phyloP scores from a whole-genome alignment of 208 protist species.

The Wallacemonas sp. region DNA sequence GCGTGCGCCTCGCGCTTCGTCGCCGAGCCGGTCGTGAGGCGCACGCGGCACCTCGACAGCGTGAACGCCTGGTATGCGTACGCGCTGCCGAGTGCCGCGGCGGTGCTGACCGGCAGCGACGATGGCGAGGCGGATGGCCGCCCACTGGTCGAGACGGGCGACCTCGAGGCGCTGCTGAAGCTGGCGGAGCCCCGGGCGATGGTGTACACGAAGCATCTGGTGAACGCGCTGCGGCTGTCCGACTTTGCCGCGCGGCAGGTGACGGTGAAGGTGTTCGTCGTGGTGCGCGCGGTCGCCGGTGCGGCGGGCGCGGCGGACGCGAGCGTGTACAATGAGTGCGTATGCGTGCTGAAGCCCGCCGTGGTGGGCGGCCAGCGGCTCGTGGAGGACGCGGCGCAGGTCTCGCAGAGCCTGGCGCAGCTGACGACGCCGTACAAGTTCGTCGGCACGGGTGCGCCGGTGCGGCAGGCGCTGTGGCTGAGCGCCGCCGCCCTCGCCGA shows the following conservation, averaged over 20 bases:
- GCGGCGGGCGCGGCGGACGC: slow-evolving; percentile 23
- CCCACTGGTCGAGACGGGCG: slow-evolving; percentile 32
- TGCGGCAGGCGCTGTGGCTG: not conserved
- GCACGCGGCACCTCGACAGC: slow-evolving; percentile 24
- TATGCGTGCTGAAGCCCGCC: slow-evolving; percentile 20
- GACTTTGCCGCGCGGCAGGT: slow-evolving; percentile 1
- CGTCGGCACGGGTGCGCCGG: slow-evolving; percentile 4
- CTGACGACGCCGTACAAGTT: slow-evolving; percentile 3
- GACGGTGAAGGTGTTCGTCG: slow-evolving; percentile 27
- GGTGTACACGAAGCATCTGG: slow-evolving; percentile 37
- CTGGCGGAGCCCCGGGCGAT: slow-evolving; percentile 35
- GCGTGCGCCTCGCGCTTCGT: slow-evolving; percentile 6
- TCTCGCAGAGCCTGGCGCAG: not conserved
- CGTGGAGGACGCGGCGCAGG: slow-evolving; percentile 28
- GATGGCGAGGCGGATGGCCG: not conserved
- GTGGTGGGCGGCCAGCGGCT: slow-evolving; percentile 16
- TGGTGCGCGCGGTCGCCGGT: slow-evolving; percentile 23
- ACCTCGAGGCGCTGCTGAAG: slow-evolving; percentile 47
- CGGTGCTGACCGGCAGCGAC: slow-evolving; percentile 18
- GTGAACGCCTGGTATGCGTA: slow-evolving; percentile 45
- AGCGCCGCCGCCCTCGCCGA: not conserved
- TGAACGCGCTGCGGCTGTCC: slow-evolving; percentile 30
- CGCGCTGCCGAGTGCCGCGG: slow-evolving; percentile 27
- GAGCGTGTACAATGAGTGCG: slow-evolving; percentile 31
- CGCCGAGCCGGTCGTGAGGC: slow-evolving; percentile 1